Percentiles rank a stretch among this genome's conserved stretches.
Evolutionary conservation across 2,329 filamentous ascomycete species (phyloP).

Genomic region (Diaporthe sp.): DNA sequence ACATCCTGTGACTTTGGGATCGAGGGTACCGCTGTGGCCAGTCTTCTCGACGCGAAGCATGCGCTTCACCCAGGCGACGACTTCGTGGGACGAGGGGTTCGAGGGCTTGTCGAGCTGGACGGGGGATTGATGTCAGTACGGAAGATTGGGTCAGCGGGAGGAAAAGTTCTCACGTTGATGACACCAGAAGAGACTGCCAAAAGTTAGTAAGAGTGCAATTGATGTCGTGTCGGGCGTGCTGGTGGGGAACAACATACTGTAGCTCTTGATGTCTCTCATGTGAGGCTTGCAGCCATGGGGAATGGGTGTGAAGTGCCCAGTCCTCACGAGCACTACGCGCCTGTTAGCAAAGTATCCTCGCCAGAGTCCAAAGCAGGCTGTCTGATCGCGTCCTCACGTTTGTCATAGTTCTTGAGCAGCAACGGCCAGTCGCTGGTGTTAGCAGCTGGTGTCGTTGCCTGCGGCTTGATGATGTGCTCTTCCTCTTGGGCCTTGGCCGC

Average conservation of each 20-base stretch:
- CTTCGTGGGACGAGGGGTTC: constrained; percentile 98
- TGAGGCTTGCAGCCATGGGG: constrained; percentile 91
- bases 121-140: constrained; percentile 18
- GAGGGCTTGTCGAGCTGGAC: constrained; percentile 83
- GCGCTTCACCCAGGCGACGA: constrained; percentile 99
- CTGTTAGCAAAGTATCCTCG: constrained; percentile 45
- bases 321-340: constrained; percentile 84
- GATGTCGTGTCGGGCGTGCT: background rate
- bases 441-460: constrained; percentile 81
- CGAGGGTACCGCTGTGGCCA: constrained; percentile 96
- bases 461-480: constrained; percentile 93
- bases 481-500: constrained; percentile 67
- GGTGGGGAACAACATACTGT: constrained; percentile 56
- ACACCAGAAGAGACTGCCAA: constrained; percentile 86
- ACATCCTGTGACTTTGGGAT: constrained; percentile 97
- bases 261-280: constrained; percentile 95
- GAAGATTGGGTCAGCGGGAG: background rate
- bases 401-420: constrained; percentile 95
- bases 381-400: constrained; percentile 67
- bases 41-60: constrained; percentile 97
- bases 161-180: constrained; percentile 79
- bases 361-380: constrained; percentile 30
- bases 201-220: constrained; percentile 20
- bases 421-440: constrained; percentile 94
- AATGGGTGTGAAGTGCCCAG: constrained; percentile 97